Conservation (phyloP, 176 grass and related monocot species). For the Alopecurus myosuroides region DNA sequence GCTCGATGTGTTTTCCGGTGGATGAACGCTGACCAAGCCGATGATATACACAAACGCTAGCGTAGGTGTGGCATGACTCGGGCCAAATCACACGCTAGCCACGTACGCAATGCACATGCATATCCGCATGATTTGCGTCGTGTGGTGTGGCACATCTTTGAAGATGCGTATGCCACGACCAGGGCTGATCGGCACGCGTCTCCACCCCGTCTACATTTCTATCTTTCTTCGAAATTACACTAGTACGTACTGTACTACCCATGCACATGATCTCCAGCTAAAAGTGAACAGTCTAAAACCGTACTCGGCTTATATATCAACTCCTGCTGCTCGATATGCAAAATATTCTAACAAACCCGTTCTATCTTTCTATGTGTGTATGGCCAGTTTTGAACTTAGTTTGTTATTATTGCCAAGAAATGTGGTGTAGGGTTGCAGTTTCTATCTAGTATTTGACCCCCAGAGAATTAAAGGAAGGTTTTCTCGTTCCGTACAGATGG, state of each 20-base stretch:
- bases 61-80: background rate
- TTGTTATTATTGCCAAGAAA: no score
- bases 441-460: no score
- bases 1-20: background rate
- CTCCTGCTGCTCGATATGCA: no score
- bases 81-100: background rate
- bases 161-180: background rate
- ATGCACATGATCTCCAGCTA: background rate
- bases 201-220: background rate
- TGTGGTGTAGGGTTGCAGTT: no score
- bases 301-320: background rate
- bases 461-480: no score
- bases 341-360: no score
- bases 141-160: background rate
- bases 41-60: background rate
- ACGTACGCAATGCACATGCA: background rate
- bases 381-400: no score
- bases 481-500: no score
- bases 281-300: background rate
- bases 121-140: conserved; percentile 19
- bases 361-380: no score
- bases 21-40: background rate
- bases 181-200: background rate
- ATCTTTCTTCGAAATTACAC: background rate
- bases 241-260: no score